Evolutionary conservation across 257 asterid species (phyloP).

Genomic region (Paraleonurus japonicus): DNA sequence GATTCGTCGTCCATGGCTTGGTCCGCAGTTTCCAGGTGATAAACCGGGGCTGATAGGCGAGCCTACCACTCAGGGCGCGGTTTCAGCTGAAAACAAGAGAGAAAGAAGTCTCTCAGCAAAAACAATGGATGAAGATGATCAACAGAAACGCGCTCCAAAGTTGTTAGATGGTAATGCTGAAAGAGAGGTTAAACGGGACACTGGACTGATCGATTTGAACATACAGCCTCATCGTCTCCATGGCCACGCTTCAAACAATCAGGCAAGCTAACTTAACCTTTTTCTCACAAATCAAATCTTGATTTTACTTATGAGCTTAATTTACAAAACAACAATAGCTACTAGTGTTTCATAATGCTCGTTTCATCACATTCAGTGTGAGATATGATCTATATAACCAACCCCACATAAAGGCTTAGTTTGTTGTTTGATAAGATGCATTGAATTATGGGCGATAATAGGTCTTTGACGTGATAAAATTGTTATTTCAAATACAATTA

Average conservation of each 20-base stretch:
- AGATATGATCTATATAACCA: background rate
- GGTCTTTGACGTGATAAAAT: too few species aligned
- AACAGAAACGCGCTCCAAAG: constrained; percentile 9
- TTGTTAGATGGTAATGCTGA: constrained; percentile 11
- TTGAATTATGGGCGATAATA: too few species aligned
- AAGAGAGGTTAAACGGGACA: constrained; percentile 12
- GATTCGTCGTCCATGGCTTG: background rate
- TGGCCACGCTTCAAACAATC: constrained; percentile 29
- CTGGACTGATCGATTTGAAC: constrained; percentile 34
- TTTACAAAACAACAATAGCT: too few species aligned
- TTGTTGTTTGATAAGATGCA: too few species aligned
- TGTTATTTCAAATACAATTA: too few species aligned
- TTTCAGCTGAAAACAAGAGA: constrained; percentile 25
- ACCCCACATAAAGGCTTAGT: too few species aligned
- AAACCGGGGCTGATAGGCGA: constrained; percentile 18
- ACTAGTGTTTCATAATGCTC: background rate
- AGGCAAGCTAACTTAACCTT: constrained; percentile 18
- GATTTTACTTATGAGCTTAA: background rate
- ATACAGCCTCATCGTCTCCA: constrained; percentile 36
- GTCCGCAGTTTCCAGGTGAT: constrained; percentile 40
- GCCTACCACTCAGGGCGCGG: background rate
- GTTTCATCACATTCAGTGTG: background rate
- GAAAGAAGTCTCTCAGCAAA: constrained; percentile 17
- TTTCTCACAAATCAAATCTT: background rate
- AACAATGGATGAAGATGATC: constrained; percentile 24